Evolutionary conservation across 805 yeast species (phyloP).

Genomic region (Sugiyamaella marilandica): DNA sequence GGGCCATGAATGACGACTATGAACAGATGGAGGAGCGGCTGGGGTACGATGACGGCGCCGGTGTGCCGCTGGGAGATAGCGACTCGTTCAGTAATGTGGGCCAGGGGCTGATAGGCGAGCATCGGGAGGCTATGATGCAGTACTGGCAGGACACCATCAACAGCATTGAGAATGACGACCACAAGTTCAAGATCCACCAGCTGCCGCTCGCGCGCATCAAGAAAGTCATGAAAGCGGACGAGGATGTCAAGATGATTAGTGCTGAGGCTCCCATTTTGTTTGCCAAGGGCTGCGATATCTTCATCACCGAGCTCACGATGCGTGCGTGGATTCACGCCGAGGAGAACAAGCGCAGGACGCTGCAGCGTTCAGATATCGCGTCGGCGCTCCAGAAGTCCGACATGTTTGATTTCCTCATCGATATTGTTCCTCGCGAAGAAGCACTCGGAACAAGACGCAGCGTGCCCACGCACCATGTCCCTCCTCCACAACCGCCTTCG

Average conservation of each 20-base stretch:
- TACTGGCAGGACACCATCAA: constrained; percentile 97
- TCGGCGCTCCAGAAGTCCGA: constrained; percentile 92
- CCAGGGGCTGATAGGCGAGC: constrained; percentile 79
- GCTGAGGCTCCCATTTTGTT: constrained; percentile 97
- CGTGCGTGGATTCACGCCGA: constrained; percentile 99
- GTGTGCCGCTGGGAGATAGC: not conserved
- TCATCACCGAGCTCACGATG: constrained; percentile 95
- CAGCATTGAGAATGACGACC: constrained; percentile 66
- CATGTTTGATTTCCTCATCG: constrained; percentile 96
- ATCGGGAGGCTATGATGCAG: constrained; percentile 85
- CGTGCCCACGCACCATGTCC: not conserved
- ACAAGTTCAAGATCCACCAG: constrained; percentile 86
- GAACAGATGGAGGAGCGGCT: constrained; percentile 1
- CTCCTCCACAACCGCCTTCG: not conserved
- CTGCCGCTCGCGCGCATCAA: constrained; percentile 93
- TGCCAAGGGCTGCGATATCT: constrained; percentile 97
- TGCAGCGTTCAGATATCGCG: constrained; percentile 91
- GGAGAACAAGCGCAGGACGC: constrained; percentile 88
- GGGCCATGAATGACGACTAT: constrained; percentile 3
- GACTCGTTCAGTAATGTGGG: constrained; percentile 80
- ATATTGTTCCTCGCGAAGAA: constrained; percentile 89
- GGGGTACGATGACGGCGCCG: not conserved
- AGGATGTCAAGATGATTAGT: constrained; percentile 93
- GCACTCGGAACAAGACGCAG: constrained; percentile 32
- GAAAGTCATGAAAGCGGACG: constrained; percentile 97